Evolutionary conservation across 495 filamentous ascomycete species (phyloP).

Genomic region (Trichoderma virens): DNA sequence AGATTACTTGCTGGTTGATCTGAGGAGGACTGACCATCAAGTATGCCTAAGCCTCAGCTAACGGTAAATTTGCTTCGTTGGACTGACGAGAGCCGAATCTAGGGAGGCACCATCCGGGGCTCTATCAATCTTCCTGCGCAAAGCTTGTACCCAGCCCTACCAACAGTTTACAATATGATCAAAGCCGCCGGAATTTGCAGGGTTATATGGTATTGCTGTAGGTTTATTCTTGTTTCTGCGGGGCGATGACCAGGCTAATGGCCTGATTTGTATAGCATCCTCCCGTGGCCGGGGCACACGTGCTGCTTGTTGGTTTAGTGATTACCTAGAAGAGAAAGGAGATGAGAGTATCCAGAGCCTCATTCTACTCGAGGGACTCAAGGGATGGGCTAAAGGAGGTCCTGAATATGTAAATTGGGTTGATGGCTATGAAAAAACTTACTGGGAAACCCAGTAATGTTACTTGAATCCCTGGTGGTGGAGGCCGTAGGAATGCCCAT

Average conservation of each 20-base stretch:
- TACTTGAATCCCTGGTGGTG: no score
- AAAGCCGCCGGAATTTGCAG: constrained; percentile 37
- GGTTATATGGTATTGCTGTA: constrained; percentile 66
- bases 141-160: constrained; percentile 50
- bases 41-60: constrained; percentile 25
- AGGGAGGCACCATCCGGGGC: constrained; percentile 62
- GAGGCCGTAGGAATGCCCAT: no score
- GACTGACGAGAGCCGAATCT: neutral
- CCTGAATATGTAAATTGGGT: constrained; percentile 47
- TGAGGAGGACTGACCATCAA: constrained; percentile 56
- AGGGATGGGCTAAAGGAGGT: constrained; percentile 55
- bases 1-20: constrained; percentile 55
- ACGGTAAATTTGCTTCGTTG: constrained; percentile 1
- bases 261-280: constrained; percentile 41
- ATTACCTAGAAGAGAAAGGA: constrained; percentile 43
- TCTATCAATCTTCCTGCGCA: constrained; percentile 69
- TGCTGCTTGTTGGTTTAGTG: constrained; percentile 58
- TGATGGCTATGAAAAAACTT: constrained; percentile 48
- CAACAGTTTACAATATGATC: constrained; percentile 49
- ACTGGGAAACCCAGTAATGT: constrained; percentile 29
- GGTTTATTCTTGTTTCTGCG: constrained; percentile 18
- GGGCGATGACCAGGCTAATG: constrained; percentile 2
- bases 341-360: constrained; percentile 46
- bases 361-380: constrained; percentile 52
- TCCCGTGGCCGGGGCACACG: constrained; percentile 55